Conservation (phyloP, 176 grass and related monocot species). For the Ensete glaucum region DNA sequence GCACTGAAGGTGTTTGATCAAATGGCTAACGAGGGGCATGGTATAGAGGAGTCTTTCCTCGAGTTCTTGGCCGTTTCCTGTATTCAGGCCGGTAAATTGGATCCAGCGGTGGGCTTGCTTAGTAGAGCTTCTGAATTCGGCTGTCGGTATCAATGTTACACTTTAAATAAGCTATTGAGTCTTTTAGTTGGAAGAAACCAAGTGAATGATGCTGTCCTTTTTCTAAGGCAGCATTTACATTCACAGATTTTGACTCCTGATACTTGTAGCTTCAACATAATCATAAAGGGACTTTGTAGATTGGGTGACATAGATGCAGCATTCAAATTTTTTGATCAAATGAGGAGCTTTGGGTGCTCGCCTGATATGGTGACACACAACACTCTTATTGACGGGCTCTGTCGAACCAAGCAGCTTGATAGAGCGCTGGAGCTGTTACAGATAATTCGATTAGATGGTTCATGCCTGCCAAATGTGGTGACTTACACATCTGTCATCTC, state of each 20-base stretch:
- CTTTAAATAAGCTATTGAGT: conserved; percentile 67
- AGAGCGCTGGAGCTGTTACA: conserved; percentile 48
- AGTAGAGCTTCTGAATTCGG: conserved; percentile 27
- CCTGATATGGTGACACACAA: conserved; percentile 72
- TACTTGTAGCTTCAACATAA: conserved; percentile 71
- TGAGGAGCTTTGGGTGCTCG: conserved; percentile 57
- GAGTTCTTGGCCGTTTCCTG: conserved; percentile 48
- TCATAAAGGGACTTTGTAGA: conserved; percentile 59
- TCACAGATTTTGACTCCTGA: conserved; percentile 37
- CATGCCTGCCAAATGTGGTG: conserved; percentile 61
- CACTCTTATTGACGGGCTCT: conserved; percentile 74
- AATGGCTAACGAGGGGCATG: conserved; percentile 45
- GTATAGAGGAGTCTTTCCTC: conserved; percentile 40
- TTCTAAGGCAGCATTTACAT: conserved; percentile 49
- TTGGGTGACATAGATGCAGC: conserved; percentile 53
- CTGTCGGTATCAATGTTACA: conserved; percentile 33
- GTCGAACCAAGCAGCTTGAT: conserved; percentile 43
- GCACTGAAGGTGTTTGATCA: conserved; percentile 71
- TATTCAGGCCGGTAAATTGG: conserved; percentile 27
- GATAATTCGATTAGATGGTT: conserved; percentile 48
- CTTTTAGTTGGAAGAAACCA: conserved; percentile 30
- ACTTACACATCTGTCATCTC: conserved; percentile 80
- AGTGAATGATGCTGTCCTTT: conserved; percentile 27
- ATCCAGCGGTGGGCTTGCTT: conserved; percentile 33
- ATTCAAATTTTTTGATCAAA: conserved; percentile 45